phyloP scores from a whole-genome alignment of 1,284 basidiomycete genomes.

The Puccinia coronata region DNA sequence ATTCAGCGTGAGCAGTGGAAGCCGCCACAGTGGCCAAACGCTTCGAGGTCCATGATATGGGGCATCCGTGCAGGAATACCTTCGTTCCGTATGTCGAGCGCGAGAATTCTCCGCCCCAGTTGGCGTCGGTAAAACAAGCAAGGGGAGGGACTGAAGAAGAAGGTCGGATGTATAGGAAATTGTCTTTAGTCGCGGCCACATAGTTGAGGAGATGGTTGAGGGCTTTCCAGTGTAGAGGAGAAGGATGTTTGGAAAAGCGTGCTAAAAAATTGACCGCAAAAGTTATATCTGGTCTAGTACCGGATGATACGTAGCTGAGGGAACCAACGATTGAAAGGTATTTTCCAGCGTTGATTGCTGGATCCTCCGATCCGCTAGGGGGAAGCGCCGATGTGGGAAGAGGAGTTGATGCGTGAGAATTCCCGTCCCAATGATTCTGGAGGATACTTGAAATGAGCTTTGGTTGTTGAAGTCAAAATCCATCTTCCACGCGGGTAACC shows the following conservation, averaged over 20 bases:
- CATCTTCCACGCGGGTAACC: not conserved
- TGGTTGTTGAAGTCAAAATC: not conserved
- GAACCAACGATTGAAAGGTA: conserved; percentile 11
- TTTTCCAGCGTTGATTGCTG: not conserved
- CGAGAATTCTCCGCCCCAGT: conserved; percentile 5
- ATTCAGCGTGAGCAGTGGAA: not conserved
- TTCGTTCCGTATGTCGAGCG: not conserved
- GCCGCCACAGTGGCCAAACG: not conserved
- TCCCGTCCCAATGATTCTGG: not conserved
- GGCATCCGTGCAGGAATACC: not conserved
- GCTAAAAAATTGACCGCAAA: conserved; percentile 30
- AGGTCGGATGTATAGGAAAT: not conserved
- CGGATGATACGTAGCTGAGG: conserved; percentile 1
- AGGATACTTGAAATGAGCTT: not conserved
- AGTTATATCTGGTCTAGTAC: conserved; percentile 2
- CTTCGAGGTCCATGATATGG: not conserved
- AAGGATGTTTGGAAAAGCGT: not conserved
- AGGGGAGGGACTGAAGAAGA: not conserved
- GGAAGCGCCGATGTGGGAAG: not conserved
- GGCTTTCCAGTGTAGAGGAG: too few species aligned
- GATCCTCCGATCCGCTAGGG: not conserved
- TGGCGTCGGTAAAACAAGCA: not conserved
- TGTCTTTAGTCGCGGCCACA: not conserved
- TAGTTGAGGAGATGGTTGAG: not conserved
- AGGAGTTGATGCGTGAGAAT: not conserved